Percentiles rank a stretch among this genome's conserved stretches.
These are phyloP conservation scores for Piper betle DNA, from an alignment of 164 flowering plant species.

Conservation along the genomic window DNA sequence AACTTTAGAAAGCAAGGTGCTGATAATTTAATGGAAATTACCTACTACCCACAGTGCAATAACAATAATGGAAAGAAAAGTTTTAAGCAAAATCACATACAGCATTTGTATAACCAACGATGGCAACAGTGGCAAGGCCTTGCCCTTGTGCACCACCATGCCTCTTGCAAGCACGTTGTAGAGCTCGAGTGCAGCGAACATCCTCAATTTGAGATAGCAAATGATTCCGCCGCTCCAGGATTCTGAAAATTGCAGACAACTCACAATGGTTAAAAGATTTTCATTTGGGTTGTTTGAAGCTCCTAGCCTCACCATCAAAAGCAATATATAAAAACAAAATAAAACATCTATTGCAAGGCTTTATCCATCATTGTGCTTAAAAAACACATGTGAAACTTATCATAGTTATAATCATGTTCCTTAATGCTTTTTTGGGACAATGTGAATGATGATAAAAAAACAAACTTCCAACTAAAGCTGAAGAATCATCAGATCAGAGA, in stretches of 20 bases:
- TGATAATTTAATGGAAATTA: not conserved
- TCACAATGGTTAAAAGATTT: not conserved
- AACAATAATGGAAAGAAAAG: not conserved
- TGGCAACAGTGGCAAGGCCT: slow-evolving; percentile 72
- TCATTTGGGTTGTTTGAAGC: not conserved
- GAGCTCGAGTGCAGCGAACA: slow-evolving; percentile 80
- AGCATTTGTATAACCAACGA: slow-evolving; percentile 98
- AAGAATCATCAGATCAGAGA: not conserved
- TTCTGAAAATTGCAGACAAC: slow-evolving; percentile 29
- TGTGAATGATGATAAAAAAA: not conserved
- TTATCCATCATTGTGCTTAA: not conserved
- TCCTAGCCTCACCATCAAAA: no score
- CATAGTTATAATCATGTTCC: no score
- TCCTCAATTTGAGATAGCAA: slow-evolving; percentile 66
- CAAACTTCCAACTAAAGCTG: not conserved
- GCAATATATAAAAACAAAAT: no score
- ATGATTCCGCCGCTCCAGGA: slow-evolving; percentile 46
- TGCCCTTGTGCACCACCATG: slow-evolving; percentile 51
- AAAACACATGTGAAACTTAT: no score
- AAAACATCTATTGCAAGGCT: not conserved
- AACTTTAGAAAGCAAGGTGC: no score
- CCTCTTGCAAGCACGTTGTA: slow-evolving; percentile 91
- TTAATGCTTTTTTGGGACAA: no score
- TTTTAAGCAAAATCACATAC: slow-evolving; percentile 32
- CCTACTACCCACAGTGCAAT: not conserved